These are phyloP conservation scores for Fusarium nurragi DNA, from an alignment of 2,329 filamentous ascomycete genomes.

Conservation along the genomic window DNA sequence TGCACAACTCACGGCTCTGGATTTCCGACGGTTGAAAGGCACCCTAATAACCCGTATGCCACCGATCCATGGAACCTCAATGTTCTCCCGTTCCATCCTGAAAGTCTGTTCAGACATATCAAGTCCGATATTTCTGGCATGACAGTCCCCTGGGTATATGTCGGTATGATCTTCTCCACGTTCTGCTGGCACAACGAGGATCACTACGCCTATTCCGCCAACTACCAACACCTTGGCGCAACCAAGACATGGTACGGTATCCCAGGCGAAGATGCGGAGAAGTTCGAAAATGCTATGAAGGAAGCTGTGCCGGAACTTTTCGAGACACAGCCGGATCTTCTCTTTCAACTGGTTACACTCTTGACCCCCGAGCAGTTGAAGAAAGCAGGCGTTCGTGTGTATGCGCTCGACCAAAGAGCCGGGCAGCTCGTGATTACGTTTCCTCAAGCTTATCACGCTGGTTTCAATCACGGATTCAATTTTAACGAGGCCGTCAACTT, in stretches of 20 bases:
- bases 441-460: constrained; percentile 95
- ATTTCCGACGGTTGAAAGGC: constrained; percentile 92
- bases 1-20: constrained; percentile 97
- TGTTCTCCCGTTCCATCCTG: constrained; percentile 86
- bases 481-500: constrained; percentile 99
- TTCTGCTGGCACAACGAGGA: constrained; percentile 99
- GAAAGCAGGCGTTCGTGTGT: constrained; percentile 92
- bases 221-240: constrained; percentile 97
- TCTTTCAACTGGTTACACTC: constrained; percentile 97
- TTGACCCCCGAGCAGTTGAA: constrained; percentile 91
- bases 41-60: constrained; percentile 86
- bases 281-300: constrained; percentile 94
- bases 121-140: constrained; percentile 98
- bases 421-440: constrained; percentile 98
- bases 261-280: constrained; percentile 89
- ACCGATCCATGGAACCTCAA: constrained; percentile 97
- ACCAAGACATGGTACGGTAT: constrained; percentile 99
- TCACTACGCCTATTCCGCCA: constrained; percentile 96
- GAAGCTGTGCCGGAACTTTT: constrained; percentile 96
- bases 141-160: constrained; percentile 99
- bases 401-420: constrained; percentile 93
- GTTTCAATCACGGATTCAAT: constrained; percentile 98
- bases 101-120: constrained; percentile 95
- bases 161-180: constrained; percentile 99
- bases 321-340: constrained; percentile 92